These are phyloP conservation scores for Fomitiporia mediterranea DNA, from an alignment of 1,284 basidiomycete species.

Conservation along the genomic window DNA sequence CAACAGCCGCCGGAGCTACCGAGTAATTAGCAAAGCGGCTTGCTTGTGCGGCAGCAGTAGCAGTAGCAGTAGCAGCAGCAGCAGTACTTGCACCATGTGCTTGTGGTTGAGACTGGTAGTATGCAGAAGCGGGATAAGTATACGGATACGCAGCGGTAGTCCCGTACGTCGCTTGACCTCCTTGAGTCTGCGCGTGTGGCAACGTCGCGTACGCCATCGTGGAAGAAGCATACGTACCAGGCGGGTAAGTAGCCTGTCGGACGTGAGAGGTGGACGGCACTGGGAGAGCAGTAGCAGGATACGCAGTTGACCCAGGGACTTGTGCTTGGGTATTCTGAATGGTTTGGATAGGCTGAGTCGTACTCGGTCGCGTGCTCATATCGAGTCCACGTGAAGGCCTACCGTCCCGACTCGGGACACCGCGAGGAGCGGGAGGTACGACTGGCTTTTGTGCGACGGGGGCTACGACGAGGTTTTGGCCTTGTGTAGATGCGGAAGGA, in stretches of 20 bases:
- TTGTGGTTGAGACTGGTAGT: not conserved
- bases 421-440: not conserved
- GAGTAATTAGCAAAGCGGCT: too few species aligned
- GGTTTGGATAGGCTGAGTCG: not conserved
- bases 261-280: not conserved
- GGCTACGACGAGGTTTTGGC: not conserved
- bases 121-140: too few species aligned
- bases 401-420: constrained; percentile 16
- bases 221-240: not conserved
- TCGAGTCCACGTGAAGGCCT: constrained; percentile 16
- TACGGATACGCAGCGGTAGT: too few species aligned
- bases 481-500: not conserved
- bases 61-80: not conserved
- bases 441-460: not conserved
- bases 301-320: not conserved
- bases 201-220: not conserved
- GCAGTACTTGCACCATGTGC: not conserved
- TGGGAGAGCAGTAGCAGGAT: not conserved
- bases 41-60: not conserved
- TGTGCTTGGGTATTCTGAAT: not conserved
- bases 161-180: not conserved
- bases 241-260: constrained; percentile 9
- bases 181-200: not conserved
- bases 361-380: constrained; percentile 13
- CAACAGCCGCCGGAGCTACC: too few species aligned